phyloP scores from a whole-genome alignment of 306 rosid species.

The Oxytropis ochrocephala region DNA sequence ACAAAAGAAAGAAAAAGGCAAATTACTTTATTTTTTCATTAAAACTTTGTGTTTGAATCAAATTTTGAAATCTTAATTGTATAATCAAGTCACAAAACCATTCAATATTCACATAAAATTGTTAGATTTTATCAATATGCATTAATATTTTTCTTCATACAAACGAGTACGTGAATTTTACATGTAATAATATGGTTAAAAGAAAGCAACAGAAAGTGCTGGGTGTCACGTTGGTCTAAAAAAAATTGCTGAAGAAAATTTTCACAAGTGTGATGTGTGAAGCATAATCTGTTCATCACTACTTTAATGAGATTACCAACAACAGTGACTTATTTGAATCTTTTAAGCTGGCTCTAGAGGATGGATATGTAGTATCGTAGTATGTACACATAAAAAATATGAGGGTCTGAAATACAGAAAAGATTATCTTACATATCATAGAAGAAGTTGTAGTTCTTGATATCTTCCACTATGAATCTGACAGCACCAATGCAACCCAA shows the following conservation, averaged over 20 bases:
- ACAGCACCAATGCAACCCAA: constrained; percentile 67
- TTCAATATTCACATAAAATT: not conserved
- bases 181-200: not conserved
- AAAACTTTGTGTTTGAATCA: not conserved
- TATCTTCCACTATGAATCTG: constrained; percentile 54
- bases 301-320: not conserved
- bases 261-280: not conserved
- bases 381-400: not conserved
- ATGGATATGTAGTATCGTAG: not conserved
- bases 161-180: not conserved
- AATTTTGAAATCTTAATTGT: not conserved
- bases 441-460: constrained; percentile 56
- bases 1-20: not conserved
- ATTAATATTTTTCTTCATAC: not conserved
- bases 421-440: constrained; percentile 45
- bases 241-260: not conserved
- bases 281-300: not conserved
- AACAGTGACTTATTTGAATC: not conserved
- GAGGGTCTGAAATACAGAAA: not conserved
- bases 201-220: not conserved
- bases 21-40: too few relatives aligned
- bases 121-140: not conserved
- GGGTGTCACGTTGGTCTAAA: not conserved
- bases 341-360: not conserved
- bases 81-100: not conserved